phyloP scores from a whole-genome alignment of 2,329 filamentous ascomycete genomes.

The Apiospora sp. region DNA sequence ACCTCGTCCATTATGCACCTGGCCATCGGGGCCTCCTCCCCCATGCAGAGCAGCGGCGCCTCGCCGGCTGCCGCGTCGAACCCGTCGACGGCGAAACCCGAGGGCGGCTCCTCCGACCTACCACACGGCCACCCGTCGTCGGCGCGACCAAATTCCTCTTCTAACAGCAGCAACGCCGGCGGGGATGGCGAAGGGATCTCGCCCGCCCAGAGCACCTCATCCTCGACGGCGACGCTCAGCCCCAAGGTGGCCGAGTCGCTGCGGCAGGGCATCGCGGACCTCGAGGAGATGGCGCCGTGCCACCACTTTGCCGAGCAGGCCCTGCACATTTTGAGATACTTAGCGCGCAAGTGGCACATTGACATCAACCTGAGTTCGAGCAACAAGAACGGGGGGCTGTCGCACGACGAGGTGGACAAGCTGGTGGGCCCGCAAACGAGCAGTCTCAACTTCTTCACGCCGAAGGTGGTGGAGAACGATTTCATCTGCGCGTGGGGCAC shows the following conservation, averaged over 20 bases:
- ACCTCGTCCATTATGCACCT: conserved; percentile 69
- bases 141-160: too few relatives aligned
- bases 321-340: conserved; percentile 64
- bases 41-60: conserved; percentile 32
- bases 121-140: conserved; percentile 20
- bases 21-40: conserved; percentile 54
- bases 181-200: conserved; percentile 6
- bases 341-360: conserved; percentile 67
- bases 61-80: conserved; percentile 35
- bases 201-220: conserved; percentile 33
- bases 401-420: conserved; percentile 47
- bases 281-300: conserved; percentile 68
- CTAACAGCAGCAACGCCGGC: not conserved
- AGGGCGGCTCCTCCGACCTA: conserved; percentile 24
- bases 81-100: conserved; percentile 34
- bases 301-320: conserved; percentile 69
- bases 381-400: conserved; percentile 37
- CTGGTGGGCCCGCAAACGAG: conserved; percentile 56
- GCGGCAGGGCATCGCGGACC: conserved; percentile 62
- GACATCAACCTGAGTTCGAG: conserved; percentile 52
- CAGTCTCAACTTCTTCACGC: conserved; percentile 66
- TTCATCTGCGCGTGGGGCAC: conserved; percentile 58
- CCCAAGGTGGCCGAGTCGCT: conserved; percentile 55
- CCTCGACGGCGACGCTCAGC: conserved; percentile 43
- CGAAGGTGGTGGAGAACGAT: conserved; percentile 57